A percentile compares a stretch with the other conserved stretches of the same genome.
Conservation (phyloP, 2,329 filamentous ascomycete genomes). For the Fusarium sp. region DNA sequence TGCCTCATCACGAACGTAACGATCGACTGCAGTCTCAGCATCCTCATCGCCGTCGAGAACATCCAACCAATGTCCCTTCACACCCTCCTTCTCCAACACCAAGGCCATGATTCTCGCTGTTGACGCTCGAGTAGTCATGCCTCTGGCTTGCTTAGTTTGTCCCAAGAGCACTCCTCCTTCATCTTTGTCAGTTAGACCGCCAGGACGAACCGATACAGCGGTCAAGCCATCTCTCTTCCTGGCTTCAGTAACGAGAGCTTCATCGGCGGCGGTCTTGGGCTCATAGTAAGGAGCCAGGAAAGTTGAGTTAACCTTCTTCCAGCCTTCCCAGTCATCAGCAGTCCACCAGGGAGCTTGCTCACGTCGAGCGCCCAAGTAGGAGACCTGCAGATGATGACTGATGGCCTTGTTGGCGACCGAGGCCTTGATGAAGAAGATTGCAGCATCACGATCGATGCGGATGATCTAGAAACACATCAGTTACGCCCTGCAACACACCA, state of each 20-base stretch:
- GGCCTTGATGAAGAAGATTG: conserved; percentile 42
- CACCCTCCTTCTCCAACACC: conserved; percentile 57
- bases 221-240: conserved; percentile 54
- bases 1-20: conserved; percentile 38
- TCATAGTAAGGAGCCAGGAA: conserved; percentile 63
- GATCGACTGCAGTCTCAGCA: conserved; percentile 34
- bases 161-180: conserved; percentile 59
- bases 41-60: conserved; percentile 64
- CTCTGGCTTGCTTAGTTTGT: conserved; percentile 52
- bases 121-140: conserved; percentile 64
- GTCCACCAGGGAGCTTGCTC: conserved; percentile 64
- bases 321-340: conserved; percentile 57
- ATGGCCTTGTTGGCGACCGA: conserved; percentile 50
- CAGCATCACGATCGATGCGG: conserved; percentile 46
- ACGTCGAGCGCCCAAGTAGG: conserved; percentile 65
- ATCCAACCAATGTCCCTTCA: conserved; percentile 63
- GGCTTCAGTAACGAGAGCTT: conserved; percentile 60
- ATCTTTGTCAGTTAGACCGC: conserved; percentile 59
- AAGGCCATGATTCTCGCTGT: conserved; percentile 67
- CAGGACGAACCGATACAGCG: conserved; percentile 64
- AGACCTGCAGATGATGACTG: conserved; percentile 71
- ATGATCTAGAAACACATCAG: conserved; percentile 37
- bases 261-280: conserved; percentile 68
- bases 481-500: neutral
- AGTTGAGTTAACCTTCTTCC: conserved; percentile 54